Base-by-base conservation (phyloP, 1,284 basidiomycete genomes). In the Fomitopsis betulina region DNA sequence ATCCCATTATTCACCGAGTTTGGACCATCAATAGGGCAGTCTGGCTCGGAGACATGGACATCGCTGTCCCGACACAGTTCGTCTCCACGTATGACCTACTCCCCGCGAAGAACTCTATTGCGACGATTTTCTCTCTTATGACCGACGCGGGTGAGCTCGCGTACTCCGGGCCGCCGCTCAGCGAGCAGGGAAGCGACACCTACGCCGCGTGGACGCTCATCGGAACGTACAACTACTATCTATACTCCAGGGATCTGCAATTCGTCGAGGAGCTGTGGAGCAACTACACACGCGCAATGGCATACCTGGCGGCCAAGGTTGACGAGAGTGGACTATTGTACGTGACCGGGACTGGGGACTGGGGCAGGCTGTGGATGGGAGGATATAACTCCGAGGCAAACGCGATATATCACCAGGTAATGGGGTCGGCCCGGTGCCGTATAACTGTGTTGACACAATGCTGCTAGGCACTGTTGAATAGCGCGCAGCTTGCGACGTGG, bases 11-110 rank as follows among this genome's bases (percentile, higher is more conserved):
- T 27, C 30, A 19, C 21, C 13, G 19, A 55, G 35, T 21, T 23
- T 39, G 60, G 37, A 23, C 23, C n/a, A 12, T 21, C n/a, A n/a
- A n/a, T 55, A 81, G 80, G 17, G 80, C 81, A 21, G 80, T 83
- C 12, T 84, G 82, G 82, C 19, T 47, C 78, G 80, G 80, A 40
- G 83, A 85, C 64, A 84, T 85, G 82, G 83, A 83, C 10, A 82
- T 85, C 32, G 82, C 83, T 0, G 82, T 84, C 4, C 82, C 83
- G 0, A 79, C 83, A 0, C 77, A 81, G 61, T 84, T 84, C 61
- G 83, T 85, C 1, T 83, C 82, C 0, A 84, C 82, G 0, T 80
- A 82, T 62, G 83, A 84, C 60, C 74, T 85, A 1, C 58, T 82
- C 0, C 79, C 84, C 0, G 80, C 81, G 0, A 73, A 75, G 37